Conservation (phyloP, 2,329 filamentous ascomycete species). For the Aspergillus candidus region DNA sequence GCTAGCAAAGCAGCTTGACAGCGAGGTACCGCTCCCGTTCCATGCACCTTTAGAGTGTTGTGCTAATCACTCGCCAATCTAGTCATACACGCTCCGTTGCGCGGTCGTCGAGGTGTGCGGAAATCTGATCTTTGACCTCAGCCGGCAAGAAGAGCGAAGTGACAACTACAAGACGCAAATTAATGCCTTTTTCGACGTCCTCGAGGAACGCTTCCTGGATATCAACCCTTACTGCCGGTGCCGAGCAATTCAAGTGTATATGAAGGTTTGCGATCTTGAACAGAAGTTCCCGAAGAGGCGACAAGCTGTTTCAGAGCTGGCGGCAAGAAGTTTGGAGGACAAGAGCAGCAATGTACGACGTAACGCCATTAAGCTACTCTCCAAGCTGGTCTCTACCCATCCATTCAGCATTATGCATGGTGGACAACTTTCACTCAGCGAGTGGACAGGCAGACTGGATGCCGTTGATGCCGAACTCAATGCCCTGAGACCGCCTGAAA, state of each 20-base stretch:
- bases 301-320: slow-evolving; percentile 80
- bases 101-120: slow-evolving; percentile 95
- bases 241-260: slow-evolving; percentile 85
- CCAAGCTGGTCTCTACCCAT: slow-evolving; percentile 83
- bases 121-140: slow-evolving; percentile 86
- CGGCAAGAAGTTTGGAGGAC: slow-evolving; percentile 84
- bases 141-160: slow-evolving; percentile 80
- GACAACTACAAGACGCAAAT: slow-evolving; percentile 94
- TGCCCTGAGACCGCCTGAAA: slow-evolving; percentile 67
- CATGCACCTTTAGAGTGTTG: neutral
- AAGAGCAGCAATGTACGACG: slow-evolving; percentile 96
- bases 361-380: slow-evolving; percentile 89
- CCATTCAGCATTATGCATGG: slow-evolving; percentile 90
- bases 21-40: slow-evolving; percentile 59
- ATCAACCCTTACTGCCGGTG: slow-evolving; percentile 95
- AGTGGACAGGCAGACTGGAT: slow-evolving; percentile 78
- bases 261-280: slow-evolving; percentile 86
- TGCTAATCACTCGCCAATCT: slow-evolving; percentile 10
- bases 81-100: slow-evolving; percentile 89
- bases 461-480: slow-evolving; percentile 77
- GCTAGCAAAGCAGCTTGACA: slow-evolving; percentile 89
- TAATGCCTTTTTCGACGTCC: slow-evolving; percentile 91
- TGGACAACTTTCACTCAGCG: slow-evolving; percentile 73
- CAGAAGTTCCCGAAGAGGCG: slow-evolving; percentile 91
- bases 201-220: slow-evolving; percentile 93